Conservation (phyloP, 176 grass and related monocot species). For the Chloris gayana region DNA sequence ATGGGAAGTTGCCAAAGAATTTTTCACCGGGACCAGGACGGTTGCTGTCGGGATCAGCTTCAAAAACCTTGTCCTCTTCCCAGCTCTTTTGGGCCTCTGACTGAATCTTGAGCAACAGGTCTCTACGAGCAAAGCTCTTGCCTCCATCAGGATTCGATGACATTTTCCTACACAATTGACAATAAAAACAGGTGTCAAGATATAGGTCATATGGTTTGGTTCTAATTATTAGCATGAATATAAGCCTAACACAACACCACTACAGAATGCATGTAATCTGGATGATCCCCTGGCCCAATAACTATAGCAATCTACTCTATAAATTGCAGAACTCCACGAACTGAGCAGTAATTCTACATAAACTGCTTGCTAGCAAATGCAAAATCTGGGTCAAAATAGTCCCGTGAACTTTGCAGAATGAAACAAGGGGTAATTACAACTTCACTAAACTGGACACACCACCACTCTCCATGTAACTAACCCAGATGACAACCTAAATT, state of each 20-base stretch:
- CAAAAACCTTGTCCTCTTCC: conserved; percentile 67
- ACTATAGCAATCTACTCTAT: too few species aligned
- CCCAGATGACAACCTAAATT: too few species aligned
- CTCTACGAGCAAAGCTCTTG: conserved; percentile 61
- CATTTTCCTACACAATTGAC: conserved; percentile 46
- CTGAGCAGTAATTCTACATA: not conserved
- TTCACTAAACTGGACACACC: too few species aligned
- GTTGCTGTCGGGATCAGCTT: conserved; percentile 49
- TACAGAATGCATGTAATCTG: not conserved
- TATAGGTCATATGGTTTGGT: not conserved
- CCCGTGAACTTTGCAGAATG: too few species aligned
- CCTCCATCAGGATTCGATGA: conserved; percentile 49
- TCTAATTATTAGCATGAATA: conserved; percentile 3
- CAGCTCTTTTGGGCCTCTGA: conserved; percentile 39
- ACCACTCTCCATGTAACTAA: too few species aligned
- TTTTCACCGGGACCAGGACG: conserved; percentile 51
- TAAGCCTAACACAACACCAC: not conserved
- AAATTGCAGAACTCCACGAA: too few species aligned
- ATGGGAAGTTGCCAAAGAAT: conserved; percentile 84
- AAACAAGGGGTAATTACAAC: too few species aligned
- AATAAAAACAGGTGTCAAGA: conserved; percentile 18
- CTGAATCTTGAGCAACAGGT: conserved; percentile 61
- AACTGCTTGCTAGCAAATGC: too few species aligned
- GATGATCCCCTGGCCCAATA: too few species aligned
- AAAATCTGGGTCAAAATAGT: too few species aligned